These are phyloP conservation scores for Talaromyces adpressus DNA, from an alignment of 495 filamentous ascomycete species.

Conservation along the genomic window DNA sequence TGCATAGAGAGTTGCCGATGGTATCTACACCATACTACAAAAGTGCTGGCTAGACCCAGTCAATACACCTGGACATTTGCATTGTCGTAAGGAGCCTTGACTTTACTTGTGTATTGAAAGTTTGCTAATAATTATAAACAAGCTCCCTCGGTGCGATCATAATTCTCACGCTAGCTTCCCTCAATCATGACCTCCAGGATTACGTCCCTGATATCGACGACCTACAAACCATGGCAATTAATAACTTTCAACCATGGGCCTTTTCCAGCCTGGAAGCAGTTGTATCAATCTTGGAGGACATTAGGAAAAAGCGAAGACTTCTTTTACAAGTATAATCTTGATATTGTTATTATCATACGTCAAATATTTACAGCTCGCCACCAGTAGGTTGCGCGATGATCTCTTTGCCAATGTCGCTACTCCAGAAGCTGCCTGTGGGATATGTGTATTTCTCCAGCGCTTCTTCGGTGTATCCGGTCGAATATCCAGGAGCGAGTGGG, in stretches of 20 bases:
- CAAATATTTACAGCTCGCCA: slow-evolving; percentile 4
- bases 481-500: slow-evolving; percentile 61
- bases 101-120: neutral
- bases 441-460: slow-evolving; percentile 9
- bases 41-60: slow-evolving; percentile 1
- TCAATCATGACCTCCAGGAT: neutral
- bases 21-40: slow-evolving; percentile 2
- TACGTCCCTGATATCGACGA: slow-evolving; percentile 6
- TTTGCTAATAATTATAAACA: neutral
- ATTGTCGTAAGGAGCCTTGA: slow-evolving; percentile 3
- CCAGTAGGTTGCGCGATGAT: slow-evolving; percentile 9
- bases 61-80: slow-evolving; percentile 10
- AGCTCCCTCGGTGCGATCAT: slow-evolving; percentile 8
- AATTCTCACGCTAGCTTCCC: slow-evolving; percentile 2
- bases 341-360: neutral
- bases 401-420: slow-evolving; percentile 4
- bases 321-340: neutral
- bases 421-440: slow-evolving; percentile 11
- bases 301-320: slow-evolving; percentile 9
- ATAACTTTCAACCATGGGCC: slow-evolving; percentile 4
- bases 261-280: slow-evolving; percentile 8
- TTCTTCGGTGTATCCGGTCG: neutral
- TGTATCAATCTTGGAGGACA: slow-evolving; percentile 5
- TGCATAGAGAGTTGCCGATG: slow-evolving; percentile 9
- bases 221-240: neutral